phyloP scores from a whole-genome alignment of 805 yeast genomes.

The Candida chilensis region DNA sequence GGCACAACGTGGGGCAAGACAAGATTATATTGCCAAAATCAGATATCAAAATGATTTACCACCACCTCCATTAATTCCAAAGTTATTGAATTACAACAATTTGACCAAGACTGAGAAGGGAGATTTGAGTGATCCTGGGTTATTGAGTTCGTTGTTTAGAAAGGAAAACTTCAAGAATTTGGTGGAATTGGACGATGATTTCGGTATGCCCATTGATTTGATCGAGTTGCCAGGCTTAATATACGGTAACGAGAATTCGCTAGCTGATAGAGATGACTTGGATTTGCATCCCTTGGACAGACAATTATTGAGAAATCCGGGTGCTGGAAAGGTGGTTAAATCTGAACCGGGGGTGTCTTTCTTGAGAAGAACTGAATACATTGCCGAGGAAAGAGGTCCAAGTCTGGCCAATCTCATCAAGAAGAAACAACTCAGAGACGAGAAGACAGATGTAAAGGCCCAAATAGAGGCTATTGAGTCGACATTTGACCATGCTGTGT shows the following conservation, averaged over 20 bases:
- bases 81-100: constrained; percentile 48
- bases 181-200: constrained; percentile 47
- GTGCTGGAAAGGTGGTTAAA: constrained; percentile 31
- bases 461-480: constrained; percentile 67
- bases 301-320: constrained; percentile 73
- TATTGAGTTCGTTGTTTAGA: constrained; percentile 65
- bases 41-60: constrained; percentile 85
- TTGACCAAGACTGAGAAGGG: constrained; percentile 27
- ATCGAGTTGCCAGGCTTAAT: constrained; percentile 50
- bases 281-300: constrained; percentile 73
- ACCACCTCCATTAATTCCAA: constrained; percentile 90
- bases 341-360: constrained; percentile 58
- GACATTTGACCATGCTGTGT: constrained; percentile 60
- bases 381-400: constrained; percentile 25
- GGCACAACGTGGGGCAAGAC: no score
- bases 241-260: constrained; percentile 9
- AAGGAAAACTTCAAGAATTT: constrained; percentile 62
- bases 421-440: constrained; percentile 9
- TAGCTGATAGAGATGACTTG: constrained; percentile 17
- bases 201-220: constrained; percentile 75
- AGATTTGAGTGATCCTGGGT: constrained; percentile 36
- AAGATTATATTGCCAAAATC: constrained; percentile 73
- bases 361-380: constrained; percentile 90
- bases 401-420: constrained; percentile 1
- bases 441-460: constrained; percentile 43